A percentile compares a stretch with the other conserved stretches of the same genome.
Conservation (phyloP, 768 basidiomycete genomes). For the Hericium erinaceus region DNA sequence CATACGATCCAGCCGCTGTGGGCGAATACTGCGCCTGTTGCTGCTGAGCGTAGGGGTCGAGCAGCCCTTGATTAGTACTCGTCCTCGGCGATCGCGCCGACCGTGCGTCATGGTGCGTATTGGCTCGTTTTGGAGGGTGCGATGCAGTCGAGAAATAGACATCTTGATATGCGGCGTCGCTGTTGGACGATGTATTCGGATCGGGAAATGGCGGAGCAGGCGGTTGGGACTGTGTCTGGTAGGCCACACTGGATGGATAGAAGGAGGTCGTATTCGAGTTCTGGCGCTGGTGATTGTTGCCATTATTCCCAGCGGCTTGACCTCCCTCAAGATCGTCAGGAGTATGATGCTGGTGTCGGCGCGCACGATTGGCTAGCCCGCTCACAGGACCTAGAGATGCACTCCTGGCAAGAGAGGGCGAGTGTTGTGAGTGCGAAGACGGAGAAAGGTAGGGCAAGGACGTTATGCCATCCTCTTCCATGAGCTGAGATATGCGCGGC, state of each 20-base stretch:
- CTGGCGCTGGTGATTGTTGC: slow-evolving; percentile 23
- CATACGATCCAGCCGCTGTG: slow-evolving; percentile 31
- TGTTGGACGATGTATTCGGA: slow-evolving; percentile 19
- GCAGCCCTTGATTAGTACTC: slow-evolving; percentile 30
- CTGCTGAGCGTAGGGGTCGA: slow-evolving; percentile 61
- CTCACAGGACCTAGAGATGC: slow-evolving; percentile 44
- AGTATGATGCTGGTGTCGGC: slow-evolving; percentile 65
- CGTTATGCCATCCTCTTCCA: slow-evolving; percentile 46
- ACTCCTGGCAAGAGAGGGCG: slow-evolving; percentile 54
- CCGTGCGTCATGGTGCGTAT: slow-evolving; percentile 44
- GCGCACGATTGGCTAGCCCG: slow-evolving; percentile 36
- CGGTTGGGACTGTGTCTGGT: slow-evolving; percentile 39
- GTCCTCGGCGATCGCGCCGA: slow-evolving; percentile 57
- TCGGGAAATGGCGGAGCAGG: slow-evolving; percentile 20
- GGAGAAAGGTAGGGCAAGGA: slow-evolving; percentile 37
- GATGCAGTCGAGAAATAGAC: slow-evolving; percentile 48
- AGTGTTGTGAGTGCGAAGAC: slow-evolving; percentile 39
- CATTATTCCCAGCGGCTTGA: slow-evolving; percentile 29
- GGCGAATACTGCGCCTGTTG: slow-evolving; percentile 60
- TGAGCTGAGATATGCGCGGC: slow-evolving; percentile 55
- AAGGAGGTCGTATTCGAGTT: slow-evolving; percentile 29
- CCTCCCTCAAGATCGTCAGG: slow-evolving; percentile 59
- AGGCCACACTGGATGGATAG: slow-evolving; percentile 49
- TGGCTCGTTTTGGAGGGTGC: slow-evolving; percentile 47
- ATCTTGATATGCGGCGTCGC: slow-evolving; percentile 38